Conservation (phyloP, 768 basidiomycete species). For the Mycena galopus region DNA sequence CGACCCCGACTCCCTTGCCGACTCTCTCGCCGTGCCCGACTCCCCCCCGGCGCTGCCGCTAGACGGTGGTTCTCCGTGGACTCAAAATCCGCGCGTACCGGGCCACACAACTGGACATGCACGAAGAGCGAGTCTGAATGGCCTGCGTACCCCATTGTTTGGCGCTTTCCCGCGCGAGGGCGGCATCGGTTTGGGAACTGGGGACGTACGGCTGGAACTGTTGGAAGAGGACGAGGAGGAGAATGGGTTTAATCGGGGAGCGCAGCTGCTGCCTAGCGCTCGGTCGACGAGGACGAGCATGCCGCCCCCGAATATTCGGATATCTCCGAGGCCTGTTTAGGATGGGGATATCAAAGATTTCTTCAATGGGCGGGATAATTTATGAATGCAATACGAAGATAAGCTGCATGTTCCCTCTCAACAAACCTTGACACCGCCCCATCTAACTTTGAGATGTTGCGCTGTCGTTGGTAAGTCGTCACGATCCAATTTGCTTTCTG, state of each 20-base stretch:
- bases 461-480: conserved; percentile 4
- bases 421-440: not conserved
- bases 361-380: not conserved
- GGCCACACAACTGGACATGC: not conserved
- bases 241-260: not conserved
- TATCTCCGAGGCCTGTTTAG: conserved; percentile 16
- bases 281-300: not conserved
- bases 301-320: not conserved
- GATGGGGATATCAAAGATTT: not conserved
- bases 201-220: conserved; percentile 66
- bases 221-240: conserved; percentile 65
- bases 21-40: not conserved
- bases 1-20: conserved; percentile 8
- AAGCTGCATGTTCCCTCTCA: conserved; percentile 8
- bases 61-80: conserved; percentile 49
- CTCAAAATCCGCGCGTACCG: not conserved
- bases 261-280: not conserved
- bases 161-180: conserved; percentile 53
- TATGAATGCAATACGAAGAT: conserved; percentile 1
- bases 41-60: not conserved
- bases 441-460: conserved; percentile 3
- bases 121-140: conserved; percentile 67
- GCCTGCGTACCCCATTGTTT: conserved; percentile 74
- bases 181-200: conserved; percentile 42
- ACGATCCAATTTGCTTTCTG: conserved; percentile 5